phyloP scores from a whole-genome alignment of 371 early-diverging fungal species.

The Choanephora cucurbitarum region DNA sequence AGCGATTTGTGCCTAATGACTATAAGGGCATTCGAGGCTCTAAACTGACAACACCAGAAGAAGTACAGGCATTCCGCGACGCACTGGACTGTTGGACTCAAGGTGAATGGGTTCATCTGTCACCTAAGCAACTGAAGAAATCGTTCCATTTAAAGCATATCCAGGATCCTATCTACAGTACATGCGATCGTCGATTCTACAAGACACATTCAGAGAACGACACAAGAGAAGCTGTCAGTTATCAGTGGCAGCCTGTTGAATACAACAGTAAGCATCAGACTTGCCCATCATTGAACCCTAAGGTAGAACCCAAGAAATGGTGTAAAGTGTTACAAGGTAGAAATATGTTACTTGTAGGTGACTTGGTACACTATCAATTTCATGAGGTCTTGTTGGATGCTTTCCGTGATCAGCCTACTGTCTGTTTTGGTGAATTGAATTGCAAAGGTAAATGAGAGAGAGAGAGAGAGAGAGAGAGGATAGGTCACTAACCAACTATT shows the following conservation, averaged over 20 bases:
- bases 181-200: constrained; percentile 37
- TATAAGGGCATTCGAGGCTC: constrained; percentile 29
- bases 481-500: too few relatives aligned
- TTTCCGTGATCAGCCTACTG: constrained; percentile 48
- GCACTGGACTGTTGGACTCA: constrained; percentile 29
- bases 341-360: constrained; percentile 56
- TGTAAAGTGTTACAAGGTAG: constrained; percentile 38
- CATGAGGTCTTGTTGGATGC: constrained; percentile 57
- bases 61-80: constrained; percentile 18
- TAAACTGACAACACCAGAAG: constrained; percentile 3
- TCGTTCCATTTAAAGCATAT: constrained; percentile 32
- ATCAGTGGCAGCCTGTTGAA: constrained; percentile 26
- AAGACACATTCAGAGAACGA: constrained; percentile 21
- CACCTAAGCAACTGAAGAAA: constrained; percentile 1
- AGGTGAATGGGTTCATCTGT: constrained; percentile 29
- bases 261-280: background rate
- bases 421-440: constrained; percentile 58
- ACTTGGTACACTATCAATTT: constrained; percentile 56
- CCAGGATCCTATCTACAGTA: constrained; percentile 44
- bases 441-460: constrained; percentile 47
- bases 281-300: constrained; percentile 13
- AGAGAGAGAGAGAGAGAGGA: too few relatives aligned
- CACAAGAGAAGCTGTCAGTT: constrained; percentile 32
- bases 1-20: constrained; percentile 5
- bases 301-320: constrained; percentile 30